phyloP scores from a whole-genome alignment of 768 basidiomycete species.

The Hericium coralloides region DNA sequence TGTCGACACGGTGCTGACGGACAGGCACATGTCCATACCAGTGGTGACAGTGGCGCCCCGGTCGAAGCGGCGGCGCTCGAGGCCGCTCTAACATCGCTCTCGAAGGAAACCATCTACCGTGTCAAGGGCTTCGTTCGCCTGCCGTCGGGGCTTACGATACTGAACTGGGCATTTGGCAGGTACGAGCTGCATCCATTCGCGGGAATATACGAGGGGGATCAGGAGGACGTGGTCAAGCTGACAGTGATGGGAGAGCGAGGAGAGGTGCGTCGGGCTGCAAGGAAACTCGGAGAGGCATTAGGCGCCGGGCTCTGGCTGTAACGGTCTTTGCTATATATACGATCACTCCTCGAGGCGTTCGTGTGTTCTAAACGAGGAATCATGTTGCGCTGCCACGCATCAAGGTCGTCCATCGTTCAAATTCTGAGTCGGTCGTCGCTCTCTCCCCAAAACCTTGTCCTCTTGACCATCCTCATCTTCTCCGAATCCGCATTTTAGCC shows the following conservation, averaged over 20 bases:
- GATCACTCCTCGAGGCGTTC: too few species aligned
- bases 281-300: neutral
- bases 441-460: too few species aligned
- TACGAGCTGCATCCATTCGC: conserved; percentile 48
- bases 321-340: too few species aligned
- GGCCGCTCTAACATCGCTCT: conserved; percentile 39
- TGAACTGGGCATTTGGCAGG: conserved; percentile 95
- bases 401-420: too few species aligned
- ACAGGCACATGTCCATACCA: neutral
- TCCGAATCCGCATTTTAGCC: too few species aligned
- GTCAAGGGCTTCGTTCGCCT: conserved; percentile 82
- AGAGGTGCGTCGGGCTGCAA: conserved; percentile 53
- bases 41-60: neutral
- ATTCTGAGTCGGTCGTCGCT: too few species aligned
- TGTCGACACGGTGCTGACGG: neutral
- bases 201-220: conserved; percentile 19
- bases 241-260: conserved; percentile 93
- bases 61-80: conserved; percentile 32
- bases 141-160: conserved; percentile 32
- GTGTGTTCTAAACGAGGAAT: too few species aligned
- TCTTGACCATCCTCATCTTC: too few species aligned
- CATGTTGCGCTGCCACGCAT: too few species aligned
- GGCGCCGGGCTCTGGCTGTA: too few species aligned
- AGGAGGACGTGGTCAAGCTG: conserved; percentile 39
- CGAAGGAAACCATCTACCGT: conserved; percentile 67